Conservation (phyloP, 2,329 filamentous ascomycete species). For the Colletotrichum sublineola region DNA sequence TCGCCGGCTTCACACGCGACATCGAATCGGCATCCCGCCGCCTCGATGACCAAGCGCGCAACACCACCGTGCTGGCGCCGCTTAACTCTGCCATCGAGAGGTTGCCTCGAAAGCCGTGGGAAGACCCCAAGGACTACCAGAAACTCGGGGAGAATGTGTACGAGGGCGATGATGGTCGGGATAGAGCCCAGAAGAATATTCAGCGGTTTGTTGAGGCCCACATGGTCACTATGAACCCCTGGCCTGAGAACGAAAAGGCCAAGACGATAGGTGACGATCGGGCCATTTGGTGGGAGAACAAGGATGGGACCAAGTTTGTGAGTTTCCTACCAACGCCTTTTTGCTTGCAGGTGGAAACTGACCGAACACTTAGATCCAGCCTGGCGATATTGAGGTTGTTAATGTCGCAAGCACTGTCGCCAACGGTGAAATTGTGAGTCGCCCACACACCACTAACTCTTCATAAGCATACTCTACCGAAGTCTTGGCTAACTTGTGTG, state of each 20-base stretch:
- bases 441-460: background rate
- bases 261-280: conserved; percentile 74
- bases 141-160: conserved; percentile 78
- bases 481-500: conserved; percentile 37
- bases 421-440: conserved; percentile 83
- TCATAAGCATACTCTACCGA: background rate
- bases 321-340: conserved; percentile 49
- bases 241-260: conserved; percentile 75
- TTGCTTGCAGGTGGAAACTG: background rate
- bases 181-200: conserved; percentile 82
- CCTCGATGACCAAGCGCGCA: conserved; percentile 74
- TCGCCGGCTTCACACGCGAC: conserved; percentile 84
- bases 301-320: conserved; percentile 76
- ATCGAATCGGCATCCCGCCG: conserved; percentile 76
- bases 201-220: conserved; percentile 88
- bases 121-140: conserved; percentile 79
- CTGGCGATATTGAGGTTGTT: conserved; percentile 82
- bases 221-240: conserved; percentile 80
- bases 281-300: conserved; percentile 86
- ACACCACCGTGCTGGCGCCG: conserved; percentile 90
- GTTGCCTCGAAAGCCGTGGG: conserved; percentile 90
- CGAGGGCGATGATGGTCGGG: conserved; percentile 78
- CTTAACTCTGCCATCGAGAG: conserved; percentile 83
- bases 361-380: conserved; percentile 72
- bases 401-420: conserved; percentile 80